Conservation (phyloP, 2,329 filamentous ascomycete genomes). For the Penicillium fuscoglaucum region DNA sequence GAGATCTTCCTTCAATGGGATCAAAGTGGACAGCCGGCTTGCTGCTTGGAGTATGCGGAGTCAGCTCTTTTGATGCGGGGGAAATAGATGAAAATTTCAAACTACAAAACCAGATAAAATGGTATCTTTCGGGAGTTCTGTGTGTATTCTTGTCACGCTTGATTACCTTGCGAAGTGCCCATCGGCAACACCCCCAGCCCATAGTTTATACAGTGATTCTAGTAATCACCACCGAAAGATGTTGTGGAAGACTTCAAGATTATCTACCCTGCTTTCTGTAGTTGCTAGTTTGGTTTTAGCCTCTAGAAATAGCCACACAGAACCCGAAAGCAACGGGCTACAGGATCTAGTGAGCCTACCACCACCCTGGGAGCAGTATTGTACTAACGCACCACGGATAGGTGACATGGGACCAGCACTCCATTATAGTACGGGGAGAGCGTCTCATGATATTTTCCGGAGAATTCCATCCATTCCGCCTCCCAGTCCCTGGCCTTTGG, state of each 20-base stretch:
- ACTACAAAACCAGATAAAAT: not conserved
- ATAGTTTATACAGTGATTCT: not conserved
- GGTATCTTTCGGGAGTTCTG: no score
- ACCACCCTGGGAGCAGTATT: not conserved
- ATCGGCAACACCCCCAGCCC: not conserved
- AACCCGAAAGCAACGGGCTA: not conserved
- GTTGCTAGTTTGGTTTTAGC: not conserved
- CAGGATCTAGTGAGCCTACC: not conserved
- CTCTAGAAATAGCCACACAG: not conserved
- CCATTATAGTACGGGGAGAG: slow-evolving; percentile 57
- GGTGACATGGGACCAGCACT: slow-evolving; percentile 19
- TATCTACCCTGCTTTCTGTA: not conserved
- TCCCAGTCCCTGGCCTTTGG: slow-evolving; percentile 62
- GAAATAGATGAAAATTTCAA: not conserved
- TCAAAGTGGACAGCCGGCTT: not conserved
- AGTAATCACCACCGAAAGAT: not conserved
- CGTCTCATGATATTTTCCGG: slow-evolving; percentile 68
- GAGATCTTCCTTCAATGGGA: slow-evolving; percentile 13
- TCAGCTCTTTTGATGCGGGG: not conserved
- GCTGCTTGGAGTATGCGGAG: not conserved
- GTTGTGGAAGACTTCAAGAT: not conserved
- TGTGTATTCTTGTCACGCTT: not conserved
- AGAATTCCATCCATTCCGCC: slow-evolving; percentile 67
- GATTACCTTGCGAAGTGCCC: not conserved
- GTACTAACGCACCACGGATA: not conserved